Evolutionary conservation across 345 rosid genomes (phyloP).

Genomic region (Linum tenue): DNA sequence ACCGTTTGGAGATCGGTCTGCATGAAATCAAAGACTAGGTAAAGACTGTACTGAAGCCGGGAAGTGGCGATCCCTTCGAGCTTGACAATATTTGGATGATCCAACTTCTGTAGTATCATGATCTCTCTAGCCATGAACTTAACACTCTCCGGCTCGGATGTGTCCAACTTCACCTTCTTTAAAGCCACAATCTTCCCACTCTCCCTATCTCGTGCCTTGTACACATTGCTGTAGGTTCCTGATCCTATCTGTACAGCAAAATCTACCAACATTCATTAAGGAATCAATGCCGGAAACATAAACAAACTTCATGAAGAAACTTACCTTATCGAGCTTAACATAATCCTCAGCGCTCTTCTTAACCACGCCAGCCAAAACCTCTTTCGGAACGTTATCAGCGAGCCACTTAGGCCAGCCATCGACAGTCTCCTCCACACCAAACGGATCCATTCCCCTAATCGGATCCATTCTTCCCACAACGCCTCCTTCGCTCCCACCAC

Average conservation of each 20-base stretch:
- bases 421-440: slow-evolving; percentile 22
- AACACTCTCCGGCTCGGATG: slow-evolving; percentile 66
- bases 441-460: neutral
- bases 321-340: slow-evolving; percentile 54
- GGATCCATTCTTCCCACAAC: neutral
- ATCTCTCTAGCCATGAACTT: slow-evolving; percentile 72
- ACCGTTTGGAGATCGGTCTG: slow-evolving; percentile 42
- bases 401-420: slow-evolving; percentile 73
- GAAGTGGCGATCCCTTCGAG: slow-evolving; percentile 70
- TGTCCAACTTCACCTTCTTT: slow-evolving; percentile 68
- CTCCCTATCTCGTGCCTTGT: slow-evolving; percentile 58
- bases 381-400: slow-evolving; percentile 38
- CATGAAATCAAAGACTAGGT: slow-evolving; percentile 66
- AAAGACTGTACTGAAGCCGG: slow-evolving; percentile 59
- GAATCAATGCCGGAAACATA: neutral
- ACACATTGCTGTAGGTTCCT: slow-evolving; percentile 74
- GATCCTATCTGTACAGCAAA: slow-evolving; percentile 33
- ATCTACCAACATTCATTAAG: neutral
- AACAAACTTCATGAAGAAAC: neutral
- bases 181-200: slow-evolving; percentile 67
- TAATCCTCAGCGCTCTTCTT: slow-evolving; percentile 54
- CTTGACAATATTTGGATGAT: slow-evolving; percentile 66
- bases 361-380: slow-evolving; percentile 41
- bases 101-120: slow-evolving; percentile 47
- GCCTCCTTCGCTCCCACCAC: neutral